Percentiles rank a stretch among this genome's conserved stretches.
phyloP scores from a whole-genome alignment of 2,329 filamentous ascomycete species.

The Colletotrichum graminicola region DNA sequence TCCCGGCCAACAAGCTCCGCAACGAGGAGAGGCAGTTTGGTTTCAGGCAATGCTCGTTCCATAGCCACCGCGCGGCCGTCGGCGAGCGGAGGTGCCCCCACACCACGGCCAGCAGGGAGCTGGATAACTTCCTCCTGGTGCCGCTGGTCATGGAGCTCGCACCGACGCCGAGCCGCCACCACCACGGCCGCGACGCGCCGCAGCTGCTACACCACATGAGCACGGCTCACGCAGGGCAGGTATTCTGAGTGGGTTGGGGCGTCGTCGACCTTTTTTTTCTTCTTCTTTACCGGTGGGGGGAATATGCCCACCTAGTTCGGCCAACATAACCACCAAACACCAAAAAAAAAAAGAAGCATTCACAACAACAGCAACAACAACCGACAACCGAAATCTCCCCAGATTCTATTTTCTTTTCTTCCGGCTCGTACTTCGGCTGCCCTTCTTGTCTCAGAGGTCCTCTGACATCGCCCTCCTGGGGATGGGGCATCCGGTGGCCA shows the following conservation, averaged over 20 bases:
- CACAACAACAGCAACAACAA: background rate
- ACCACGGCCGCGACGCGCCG: conserved; percentile 15
- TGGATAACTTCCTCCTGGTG: conserved; percentile 43
- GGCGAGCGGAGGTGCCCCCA: conserved; percentile 68
- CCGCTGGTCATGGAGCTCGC: conserved; percentile 40
- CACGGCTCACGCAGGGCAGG: conserved; percentile 20
- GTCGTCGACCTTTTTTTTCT: background rate
- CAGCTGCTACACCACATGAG: conserved; percentile 9
- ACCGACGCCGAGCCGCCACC: conserved; percentile 5
- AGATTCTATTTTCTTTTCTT: conserved; percentile 12
- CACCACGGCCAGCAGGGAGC: conserved; percentile 39
- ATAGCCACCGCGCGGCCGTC: conserved; percentile 67
- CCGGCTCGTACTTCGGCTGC: conserved; percentile 7
- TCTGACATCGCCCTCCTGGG: conserved; percentile 14
- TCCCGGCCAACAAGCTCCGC: conserved; percentile 66
- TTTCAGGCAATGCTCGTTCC: conserved; percentile 72
- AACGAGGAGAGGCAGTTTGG: conserved; percentile 70
- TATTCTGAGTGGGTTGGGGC: conserved; percentile 5
- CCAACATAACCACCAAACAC: conserved; percentile 5
- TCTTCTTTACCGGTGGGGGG: background rate
- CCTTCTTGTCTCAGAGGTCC: conserved; percentile 21
- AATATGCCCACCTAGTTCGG: conserved; percentile 8
- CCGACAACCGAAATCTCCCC: background rate
- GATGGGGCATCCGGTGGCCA: conserved; percentile 20
- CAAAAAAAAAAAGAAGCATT: background rate